phyloP scores from a whole-genome alignment of 179 eudicot species.

The Beta lomatogona region DNA sequence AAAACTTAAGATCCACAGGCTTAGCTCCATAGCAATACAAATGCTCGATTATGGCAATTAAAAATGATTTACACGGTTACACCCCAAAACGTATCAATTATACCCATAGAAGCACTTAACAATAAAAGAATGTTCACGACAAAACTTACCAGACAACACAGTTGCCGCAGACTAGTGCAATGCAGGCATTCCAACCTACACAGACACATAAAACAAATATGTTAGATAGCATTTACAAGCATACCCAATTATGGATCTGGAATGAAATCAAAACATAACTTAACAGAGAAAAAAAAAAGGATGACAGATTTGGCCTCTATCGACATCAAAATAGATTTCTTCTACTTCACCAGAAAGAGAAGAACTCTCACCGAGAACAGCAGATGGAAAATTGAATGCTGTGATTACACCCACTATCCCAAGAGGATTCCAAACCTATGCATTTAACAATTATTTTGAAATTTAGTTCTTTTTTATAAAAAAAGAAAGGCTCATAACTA shows the following conservation, averaged over 20 bases:
- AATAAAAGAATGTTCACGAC: not conserved
- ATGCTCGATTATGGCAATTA: not conserved
- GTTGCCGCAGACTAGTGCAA: conserved; percentile 96
- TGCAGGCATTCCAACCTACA: conserved; percentile 98
- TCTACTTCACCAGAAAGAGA: conserved; percentile 10
- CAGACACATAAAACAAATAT: conserved; percentile 22
- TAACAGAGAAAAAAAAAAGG: not conserved
- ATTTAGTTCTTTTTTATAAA: not conserved
- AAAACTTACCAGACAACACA: conserved; percentile 92
- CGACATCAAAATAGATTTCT: not conserved
- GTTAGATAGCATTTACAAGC: conserved; percentile 3
- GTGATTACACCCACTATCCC: conserved; percentile 98
- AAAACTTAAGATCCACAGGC: no score
- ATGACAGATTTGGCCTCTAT: not conserved
- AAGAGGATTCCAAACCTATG: conserved; percentile 95
- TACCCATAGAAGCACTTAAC: not conserved
- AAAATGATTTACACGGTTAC: not conserved
- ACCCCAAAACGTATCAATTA: no score
- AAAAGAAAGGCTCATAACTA: not conserved
- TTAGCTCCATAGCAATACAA: not conserved
- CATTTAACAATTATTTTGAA: conserved; percentile 8
- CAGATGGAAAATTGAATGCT: conserved; percentile 96
- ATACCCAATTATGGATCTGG: not conserved
- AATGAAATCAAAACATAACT: not conserved
- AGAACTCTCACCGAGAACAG: conserved; percentile 80